Conservation (phyloP, 768 basidiomycete genomes). For the Cyathus striatus region DNA sequence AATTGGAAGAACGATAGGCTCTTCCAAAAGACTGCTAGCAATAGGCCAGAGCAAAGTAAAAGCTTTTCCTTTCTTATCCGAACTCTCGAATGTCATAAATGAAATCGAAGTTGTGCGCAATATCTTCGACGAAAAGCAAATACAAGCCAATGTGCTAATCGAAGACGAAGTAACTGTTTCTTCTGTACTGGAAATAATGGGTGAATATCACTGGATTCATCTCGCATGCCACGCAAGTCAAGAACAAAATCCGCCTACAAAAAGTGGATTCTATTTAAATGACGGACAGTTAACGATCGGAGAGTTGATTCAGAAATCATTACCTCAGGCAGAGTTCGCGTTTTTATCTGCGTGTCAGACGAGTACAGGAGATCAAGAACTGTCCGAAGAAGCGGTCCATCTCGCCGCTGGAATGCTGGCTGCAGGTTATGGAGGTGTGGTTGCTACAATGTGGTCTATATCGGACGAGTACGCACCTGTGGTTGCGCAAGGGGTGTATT, state of each 20-base stretch:
- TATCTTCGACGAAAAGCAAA: background rate
- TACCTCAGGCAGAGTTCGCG: slow-evolving; percentile 19
- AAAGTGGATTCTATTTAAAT: slow-evolving; percentile 14
- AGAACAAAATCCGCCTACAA: slow-evolving; percentile 15
- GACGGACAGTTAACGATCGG: slow-evolving; percentile 10
- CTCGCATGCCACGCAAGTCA: slow-evolving; percentile 26
- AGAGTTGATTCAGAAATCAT: slow-evolving; percentile 5
- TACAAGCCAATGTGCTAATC: slow-evolving; percentile 14
- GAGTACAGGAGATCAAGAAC: slow-evolving; percentile 15
- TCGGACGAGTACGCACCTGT: slow-evolving; percentile 19
- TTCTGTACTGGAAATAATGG: slow-evolving; percentile 8
- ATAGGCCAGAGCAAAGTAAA: slow-evolving; percentile 5
- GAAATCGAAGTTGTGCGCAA: slow-evolving; percentile 3
- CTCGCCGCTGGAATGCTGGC: slow-evolving; percentile 27
- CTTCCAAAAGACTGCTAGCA: background rate
- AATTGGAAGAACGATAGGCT: background rate
- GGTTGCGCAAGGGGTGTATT: slow-evolving; percentile 20
- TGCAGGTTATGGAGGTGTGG: slow-evolving; percentile 16
- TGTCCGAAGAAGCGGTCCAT: slow-evolving; percentile 27
- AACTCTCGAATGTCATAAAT: slow-evolving; percentile 3
- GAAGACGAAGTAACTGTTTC: slow-evolving; percentile 8
- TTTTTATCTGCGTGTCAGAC: slow-evolving; percentile 35
- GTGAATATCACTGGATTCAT: slow-evolving; percentile 16
- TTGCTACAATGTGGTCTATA: slow-evolving; percentile 34
- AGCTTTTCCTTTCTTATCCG: background rate